A percentile compares a stretch with the other conserved stretches of the same genome.
Conservation (phyloP, 164 flowering plant species). For the Berberis vulgaris region DNA sequence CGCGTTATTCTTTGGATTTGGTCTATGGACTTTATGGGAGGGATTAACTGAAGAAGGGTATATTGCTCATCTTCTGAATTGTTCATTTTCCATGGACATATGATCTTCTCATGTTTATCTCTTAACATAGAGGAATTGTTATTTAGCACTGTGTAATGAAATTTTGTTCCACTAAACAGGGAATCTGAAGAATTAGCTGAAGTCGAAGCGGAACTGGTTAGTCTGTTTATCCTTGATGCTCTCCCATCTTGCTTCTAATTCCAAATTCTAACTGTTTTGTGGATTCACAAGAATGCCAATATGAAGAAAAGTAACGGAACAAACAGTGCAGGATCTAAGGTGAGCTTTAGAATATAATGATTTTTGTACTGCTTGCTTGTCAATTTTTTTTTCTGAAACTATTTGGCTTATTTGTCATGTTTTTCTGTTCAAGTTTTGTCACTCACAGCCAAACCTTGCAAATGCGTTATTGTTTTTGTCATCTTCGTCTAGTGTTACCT, state of each 20-base stretch:
- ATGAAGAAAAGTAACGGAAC: conserved; percentile 34
- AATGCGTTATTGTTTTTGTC: too few species aligned
- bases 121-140: conserved; percentile 1
- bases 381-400: neutral
- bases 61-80: conserved; percentile 1
- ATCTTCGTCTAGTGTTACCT: too few species aligned
- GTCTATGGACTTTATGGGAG: conserved; percentile 93
- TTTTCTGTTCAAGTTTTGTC: too few species aligned
- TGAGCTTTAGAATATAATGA: conserved; percentile 15
- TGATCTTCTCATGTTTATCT: neutral
- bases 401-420: neutral
- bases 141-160: conserved; percentile 3
- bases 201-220: conserved; percentile 91
- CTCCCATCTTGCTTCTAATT: neutral
- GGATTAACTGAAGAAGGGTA: conserved; percentile 72
- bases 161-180: conserved; percentile 31
- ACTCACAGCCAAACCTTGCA: too few species aligned
- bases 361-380: neutral
- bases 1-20: conserved; percentile 79
- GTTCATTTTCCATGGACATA: neutral
- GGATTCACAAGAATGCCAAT: conserved; percentile 57
- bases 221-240: conserved; percentile 8
- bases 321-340: conserved; percentile 49
- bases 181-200: conserved; percentile 80
- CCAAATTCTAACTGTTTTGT: conserved; percentile 7